A percentile compares a stretch with the other conserved stretches of the same genome.
phyloP scores from a whole-genome alignment of 495 filamentous ascomycete genomes.

The Chaetomium fimeti region DNA sequence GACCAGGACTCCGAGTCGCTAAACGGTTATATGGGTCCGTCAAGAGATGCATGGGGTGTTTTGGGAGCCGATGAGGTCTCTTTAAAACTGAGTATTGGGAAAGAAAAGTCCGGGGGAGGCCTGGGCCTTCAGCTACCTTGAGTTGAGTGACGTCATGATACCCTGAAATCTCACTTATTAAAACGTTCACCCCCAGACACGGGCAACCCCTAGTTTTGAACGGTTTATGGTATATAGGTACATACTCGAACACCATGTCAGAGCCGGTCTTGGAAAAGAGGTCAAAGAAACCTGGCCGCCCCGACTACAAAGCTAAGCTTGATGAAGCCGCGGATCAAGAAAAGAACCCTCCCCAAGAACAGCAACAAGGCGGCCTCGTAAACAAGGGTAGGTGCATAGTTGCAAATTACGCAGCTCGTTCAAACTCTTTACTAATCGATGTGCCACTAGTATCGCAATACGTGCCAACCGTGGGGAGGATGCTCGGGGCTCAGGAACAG shows the following conservation, averaged over 20 bases:
- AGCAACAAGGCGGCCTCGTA: constrained; percentile 19
- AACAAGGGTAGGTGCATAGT: constrained; percentile 31
- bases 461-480: constrained; percentile 28
- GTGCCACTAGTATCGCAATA: constrained; percentile 29
- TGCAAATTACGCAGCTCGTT: neutral
- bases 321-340: constrained; percentile 29
- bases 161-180: neutral
- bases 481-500: constrained; percentile 24
- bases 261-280: neutral
- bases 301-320: constrained; percentile 33
- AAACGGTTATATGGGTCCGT: no score
- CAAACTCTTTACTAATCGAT: neutral
- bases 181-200: neutral
- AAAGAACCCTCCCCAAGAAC: constrained; percentile 5
- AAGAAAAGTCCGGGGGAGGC: no score
- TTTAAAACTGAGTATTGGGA: no score
- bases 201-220: neutral
- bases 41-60: no score
- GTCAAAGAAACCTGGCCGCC: neutral
- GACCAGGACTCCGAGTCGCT: no score
- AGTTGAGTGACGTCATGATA: constrained; percentile 5
- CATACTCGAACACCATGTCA: constrained; percentile 3
- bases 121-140: no score
- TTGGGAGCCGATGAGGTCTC: no score
- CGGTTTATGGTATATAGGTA: no score